These are phyloP conservation scores for Colletotrichum tropicicola DNA, from an alignment of 2,329 filamentous ascomycete species.

Conservation along the genomic window DNA sequence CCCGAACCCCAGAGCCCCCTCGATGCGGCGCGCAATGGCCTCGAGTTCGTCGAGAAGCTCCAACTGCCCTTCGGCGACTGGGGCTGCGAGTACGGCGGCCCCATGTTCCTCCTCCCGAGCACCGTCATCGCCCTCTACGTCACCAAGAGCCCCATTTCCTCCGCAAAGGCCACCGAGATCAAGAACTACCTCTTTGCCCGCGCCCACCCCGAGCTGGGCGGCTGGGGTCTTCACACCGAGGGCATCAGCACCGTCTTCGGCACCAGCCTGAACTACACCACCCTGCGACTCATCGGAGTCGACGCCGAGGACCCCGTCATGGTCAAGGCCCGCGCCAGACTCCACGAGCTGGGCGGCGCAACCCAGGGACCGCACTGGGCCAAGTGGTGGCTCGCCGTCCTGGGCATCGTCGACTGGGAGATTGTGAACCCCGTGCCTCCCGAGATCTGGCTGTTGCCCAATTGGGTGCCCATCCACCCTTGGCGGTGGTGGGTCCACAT, in stretches of 20 bases:
- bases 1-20: constrained; percentile 76
- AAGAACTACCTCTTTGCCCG: constrained; percentile 91
- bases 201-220: constrained; percentile 87
- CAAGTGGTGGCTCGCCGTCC: constrained; percentile 92
- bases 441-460: constrained; percentile 91
- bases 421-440: constrained; percentile 94
- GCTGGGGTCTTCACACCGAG: constrained; percentile 97
- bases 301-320: constrained; percentile 85
- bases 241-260: constrained; percentile 93
- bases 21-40: constrained; percentile 81
- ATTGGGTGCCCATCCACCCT: constrained; percentile 89
- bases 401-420: constrained; percentile 88
- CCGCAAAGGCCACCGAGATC: constrained; percentile 84
- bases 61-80: constrained; percentile 92
- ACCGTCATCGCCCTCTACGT: constrained; percentile 88
- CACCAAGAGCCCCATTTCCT: constrained; percentile 86
- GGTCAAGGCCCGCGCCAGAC: constrained; percentile 81
- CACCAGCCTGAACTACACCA: constrained; percentile 86
- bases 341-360: constrained; percentile 89
- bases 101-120: constrained; percentile 93
- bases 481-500: constrained; percentile 99
- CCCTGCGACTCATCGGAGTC: constrained; percentile 82
- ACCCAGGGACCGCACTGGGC: constrained; percentile 89
- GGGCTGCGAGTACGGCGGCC: constrained; percentile 97
- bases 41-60: constrained; percentile 88